phyloP scores from a whole-genome alignment of 257 asterid genomes.

The Penstemon barbatus region DNA sequence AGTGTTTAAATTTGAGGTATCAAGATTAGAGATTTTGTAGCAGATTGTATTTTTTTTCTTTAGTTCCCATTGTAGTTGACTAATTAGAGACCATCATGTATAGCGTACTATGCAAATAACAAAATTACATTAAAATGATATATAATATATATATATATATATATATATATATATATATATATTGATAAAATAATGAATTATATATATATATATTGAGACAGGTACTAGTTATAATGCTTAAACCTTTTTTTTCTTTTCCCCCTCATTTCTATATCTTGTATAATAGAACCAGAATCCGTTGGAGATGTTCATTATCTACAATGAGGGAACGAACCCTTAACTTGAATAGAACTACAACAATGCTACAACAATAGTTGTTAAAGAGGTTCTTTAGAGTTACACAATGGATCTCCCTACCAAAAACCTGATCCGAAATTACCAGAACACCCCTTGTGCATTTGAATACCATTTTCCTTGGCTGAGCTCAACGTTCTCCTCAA shows the following conservation, averaged over 20 bases:
- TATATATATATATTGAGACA: background rate
- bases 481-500: conserved; percentile 15
- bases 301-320: conserved; percentile 31
- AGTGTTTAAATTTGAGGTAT: too few species aligned
- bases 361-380: conserved; percentile 12
- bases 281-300: conserved; percentile 21
- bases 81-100: too few species aligned
- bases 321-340: conserved; percentile 19
- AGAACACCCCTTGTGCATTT: conserved; percentile 14
- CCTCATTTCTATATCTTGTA: conserved; percentile 23
- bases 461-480: too few species aligned
- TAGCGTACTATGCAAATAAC: too few species aligned
- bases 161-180: too few species aligned
- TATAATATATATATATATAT: too few species aligned
- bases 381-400: conserved; percentile 20
- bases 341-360: conserved; percentile 2
- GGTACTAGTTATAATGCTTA: background rate
- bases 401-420: conserved; percentile 14
- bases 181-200: too few species aligned
- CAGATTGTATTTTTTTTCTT: too few species aligned
- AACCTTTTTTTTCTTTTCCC: background rate
- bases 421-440: conserved; percentile 24
- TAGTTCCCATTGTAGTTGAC: too few species aligned
- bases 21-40: too few species aligned
- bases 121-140: too few species aligned